Base-by-base conservation (phyloP, 2,329 filamentous ascomycete genomes). In the Aspergillus awamori region DNA sequence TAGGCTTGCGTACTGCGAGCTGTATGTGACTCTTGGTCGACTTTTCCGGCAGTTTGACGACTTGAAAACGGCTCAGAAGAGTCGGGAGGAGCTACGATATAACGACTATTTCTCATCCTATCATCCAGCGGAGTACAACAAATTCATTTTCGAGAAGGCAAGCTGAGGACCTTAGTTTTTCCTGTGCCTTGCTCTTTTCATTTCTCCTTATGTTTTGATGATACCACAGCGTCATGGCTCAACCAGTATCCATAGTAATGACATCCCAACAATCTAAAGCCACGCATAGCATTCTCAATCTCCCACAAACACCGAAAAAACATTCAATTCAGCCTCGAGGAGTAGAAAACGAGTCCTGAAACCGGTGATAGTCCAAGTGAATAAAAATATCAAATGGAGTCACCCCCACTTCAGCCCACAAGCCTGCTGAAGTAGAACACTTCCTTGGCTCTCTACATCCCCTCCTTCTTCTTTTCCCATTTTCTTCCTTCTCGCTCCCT, bases 1-100 rank as follows among this genome's bases (percentile, higher is more conserved):
- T 48, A 75, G 70, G 53, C 67, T 76, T 17, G 74, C 75, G 3
- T 77, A 75, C 33, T 70, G 65, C 36, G 74, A 77, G 61, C 60
- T 77, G 2, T 77, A 77, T 43, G 65, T 75, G 13, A 70, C 67
- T 11, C 62, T 77, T 4, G 74, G 70, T 0, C 69, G 65, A 2
- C 45, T 76, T 6, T 74, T 77, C 47, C 66, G 68, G 4, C 64
- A 70, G 20, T 75, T 74, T 36, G 62, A 61, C 13, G 60, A 69
- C 28, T 41, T 76, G 24, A 62, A 66, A 36, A 66, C 63, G 7
- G 20, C 53, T 3, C 53, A 13, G 17, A 68, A 65, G 52, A 56
- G 41, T 38, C 33, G 48, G 2, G 67, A 73, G 10, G 72, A 74
- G 30, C 56, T 75, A 33, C 22, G 64, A 7, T 71, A 72, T 53